phyloP scores from a whole-genome alignment of 257 asterid species.

The Nicotiana tabacum region DNA sequence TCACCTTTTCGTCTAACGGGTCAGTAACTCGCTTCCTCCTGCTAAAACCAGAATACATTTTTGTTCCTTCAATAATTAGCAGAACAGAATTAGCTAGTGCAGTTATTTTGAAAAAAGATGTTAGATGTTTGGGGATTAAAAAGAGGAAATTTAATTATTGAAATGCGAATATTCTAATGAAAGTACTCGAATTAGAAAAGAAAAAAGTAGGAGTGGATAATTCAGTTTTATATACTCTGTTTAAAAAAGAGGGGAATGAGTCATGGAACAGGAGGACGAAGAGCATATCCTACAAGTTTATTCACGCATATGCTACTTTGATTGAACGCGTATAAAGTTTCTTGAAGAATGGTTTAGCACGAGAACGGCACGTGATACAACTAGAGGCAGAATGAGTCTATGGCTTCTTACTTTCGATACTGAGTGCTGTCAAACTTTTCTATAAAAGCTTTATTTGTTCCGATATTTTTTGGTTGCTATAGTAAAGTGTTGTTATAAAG shows the following conservation, averaged over 20 bases:
- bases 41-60: constrained; percentile 23
- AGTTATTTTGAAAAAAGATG: constrained; percentile 6
- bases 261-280: constrained; percentile 5
- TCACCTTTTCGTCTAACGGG: constrained; percentile 33
- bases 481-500: no score
- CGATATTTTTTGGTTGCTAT: no score
- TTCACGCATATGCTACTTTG: no score
- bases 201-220: background rate
- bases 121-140: constrained; percentile 20
- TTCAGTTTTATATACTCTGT: background rate
- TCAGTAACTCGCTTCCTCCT: constrained; percentile 49
- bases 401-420: no score
- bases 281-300: background rate
- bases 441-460: no score
- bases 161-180: constrained; percentile 3
- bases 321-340: no score
- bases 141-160: background rate
- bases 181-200: background rate
- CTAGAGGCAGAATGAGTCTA: no score
- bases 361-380: background rate
- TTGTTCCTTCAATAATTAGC: constrained; percentile 18
- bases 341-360: no score
- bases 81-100: background rate
- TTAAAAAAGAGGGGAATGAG: constrained; percentile 14
- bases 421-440: no score